These are phyloP conservation scores for Rhynchosporium graminicola DNA, from an alignment of 2,329 filamentous ascomycete genomes.

Conservation along the genomic window DNA sequence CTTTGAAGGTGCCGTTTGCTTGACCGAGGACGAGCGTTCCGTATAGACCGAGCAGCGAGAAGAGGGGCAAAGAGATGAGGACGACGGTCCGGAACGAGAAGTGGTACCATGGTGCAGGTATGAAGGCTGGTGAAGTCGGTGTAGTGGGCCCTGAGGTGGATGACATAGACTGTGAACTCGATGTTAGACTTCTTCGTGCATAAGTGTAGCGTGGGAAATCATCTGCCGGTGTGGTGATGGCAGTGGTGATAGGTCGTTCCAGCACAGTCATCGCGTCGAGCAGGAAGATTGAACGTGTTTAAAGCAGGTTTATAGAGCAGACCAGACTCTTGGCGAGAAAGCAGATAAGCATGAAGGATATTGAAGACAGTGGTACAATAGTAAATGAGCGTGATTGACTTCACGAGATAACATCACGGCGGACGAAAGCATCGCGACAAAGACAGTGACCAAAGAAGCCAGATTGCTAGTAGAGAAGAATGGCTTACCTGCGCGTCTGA, in stretches of 20 bases:
- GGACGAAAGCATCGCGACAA: not conserved
- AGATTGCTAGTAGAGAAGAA: not conserved
- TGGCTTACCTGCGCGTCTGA: conserved; percentile 11
- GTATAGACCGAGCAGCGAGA: conserved; percentile 27
- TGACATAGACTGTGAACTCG: not conserved
- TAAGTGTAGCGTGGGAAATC: conserved; percentile 3
- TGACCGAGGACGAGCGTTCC: conserved; percentile 25
- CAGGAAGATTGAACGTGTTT: not conserved
- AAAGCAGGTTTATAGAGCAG: not conserved
- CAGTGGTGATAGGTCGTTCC: not conserved
- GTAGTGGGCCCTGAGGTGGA: not conserved
- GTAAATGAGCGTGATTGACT: conserved; percentile 1
- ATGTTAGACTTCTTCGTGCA: conserved; percentile 10
- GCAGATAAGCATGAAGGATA: not conserved
- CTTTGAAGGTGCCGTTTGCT: conserved; percentile 32
- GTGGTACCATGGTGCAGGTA: conserved; percentile 19
- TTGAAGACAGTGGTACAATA: not conserved
- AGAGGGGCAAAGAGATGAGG: conserved; percentile 28
- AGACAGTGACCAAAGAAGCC: conserved; percentile 4
- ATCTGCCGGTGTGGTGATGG: not conserved
- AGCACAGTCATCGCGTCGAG: conserved; percentile 12
- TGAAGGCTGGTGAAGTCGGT: conserved; percentile 5
- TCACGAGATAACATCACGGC: not conserved
- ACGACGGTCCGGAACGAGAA: conserved; percentile 25
- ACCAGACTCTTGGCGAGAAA: not conserved